phyloP scores from a whole-genome alignment of 176 grass and related monocot species.

The Triticum dicoccoides region DNA sequence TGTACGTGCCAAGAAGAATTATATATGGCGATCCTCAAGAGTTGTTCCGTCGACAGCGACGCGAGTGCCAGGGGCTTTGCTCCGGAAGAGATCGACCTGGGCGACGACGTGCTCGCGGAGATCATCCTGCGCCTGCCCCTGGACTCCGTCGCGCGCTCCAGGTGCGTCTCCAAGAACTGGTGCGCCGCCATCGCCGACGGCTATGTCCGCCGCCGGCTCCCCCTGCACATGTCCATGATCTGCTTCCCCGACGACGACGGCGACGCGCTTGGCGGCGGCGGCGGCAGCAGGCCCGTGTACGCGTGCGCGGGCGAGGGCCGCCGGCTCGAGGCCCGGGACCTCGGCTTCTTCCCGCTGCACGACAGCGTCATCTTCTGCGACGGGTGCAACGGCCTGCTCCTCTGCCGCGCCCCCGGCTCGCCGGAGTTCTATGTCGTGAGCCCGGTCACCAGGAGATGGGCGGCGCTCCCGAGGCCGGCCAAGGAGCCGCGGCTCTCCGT shows the following conservation, averaged over 20 bases:
- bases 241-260: constrained; percentile 31
- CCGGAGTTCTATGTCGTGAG: constrained; percentile 49
- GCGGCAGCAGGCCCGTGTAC: constrained; percentile 19
- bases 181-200: constrained; percentile 40
- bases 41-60: not conserved
- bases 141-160: constrained; percentile 49
- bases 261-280: not conserved
- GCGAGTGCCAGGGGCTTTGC: not conserved
- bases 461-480: constrained; percentile 26
- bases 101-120: constrained; percentile 44
- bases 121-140: constrained; percentile 53
- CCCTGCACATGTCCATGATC: constrained; percentile 31
- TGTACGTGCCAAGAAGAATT: not conserved
- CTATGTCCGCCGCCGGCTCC: constrained; percentile 43
- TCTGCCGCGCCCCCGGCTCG: constrained; percentile 11
- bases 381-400: constrained; percentile 59
- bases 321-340: constrained; percentile 21
- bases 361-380: constrained; percentile 28
- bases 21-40: constrained; percentile 3
- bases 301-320: not conserved
- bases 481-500: constrained; percentile 39
- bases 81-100: not conserved
- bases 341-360: constrained; percentile 53
- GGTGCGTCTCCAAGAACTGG: constrained; percentile 61
- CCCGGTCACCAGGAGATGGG: constrained; percentile 44